Evolutionary conservation across 1,139 yeast genomes (phyloP).

Genomic region (Debaryomycetaceae sp.): DNA sequence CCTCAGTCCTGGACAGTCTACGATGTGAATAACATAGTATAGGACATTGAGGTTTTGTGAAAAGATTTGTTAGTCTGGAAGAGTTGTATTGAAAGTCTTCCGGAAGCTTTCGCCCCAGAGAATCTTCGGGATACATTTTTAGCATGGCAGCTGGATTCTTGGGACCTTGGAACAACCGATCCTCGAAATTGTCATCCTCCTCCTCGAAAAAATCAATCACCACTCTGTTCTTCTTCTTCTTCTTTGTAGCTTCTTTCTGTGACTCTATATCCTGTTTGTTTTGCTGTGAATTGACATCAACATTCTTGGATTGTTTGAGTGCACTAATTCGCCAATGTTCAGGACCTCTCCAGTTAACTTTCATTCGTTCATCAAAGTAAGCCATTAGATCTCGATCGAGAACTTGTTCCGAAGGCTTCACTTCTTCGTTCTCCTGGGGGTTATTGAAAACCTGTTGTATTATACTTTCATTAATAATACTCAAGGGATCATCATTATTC

Average conservation of each 20-base stretch:
- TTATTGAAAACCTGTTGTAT: slow-evolving; percentile 22
- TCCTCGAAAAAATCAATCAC: slow-evolving; percentile 50
- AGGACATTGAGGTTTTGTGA: slow-evolving; percentile 59
- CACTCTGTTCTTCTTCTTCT: slow-evolving; percentile 30
- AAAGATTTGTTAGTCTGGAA: slow-evolving; percentile 60
- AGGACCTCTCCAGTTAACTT: slow-evolving; percentile 83
- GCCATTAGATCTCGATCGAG: slow-evolving; percentile 70
- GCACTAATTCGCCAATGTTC: slow-evolving; percentile 87
- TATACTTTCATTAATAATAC: slow-evolving; percentile 20
- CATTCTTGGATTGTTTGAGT: slow-evolving; percentile 31
- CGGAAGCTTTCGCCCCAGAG: slow-evolving; percentile 54
- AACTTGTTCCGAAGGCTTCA: slow-evolving; percentile 28
- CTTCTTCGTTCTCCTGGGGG: slow-evolving; percentile 7
- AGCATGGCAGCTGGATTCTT: slow-evolving; percentile 30
- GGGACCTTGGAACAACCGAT: slow-evolving; percentile 48
- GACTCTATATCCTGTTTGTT: not conserved
- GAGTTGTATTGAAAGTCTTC: slow-evolving; percentile 74
- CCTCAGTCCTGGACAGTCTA: slow-evolving; percentile 4
- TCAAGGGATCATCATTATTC: slow-evolving; percentile 14
- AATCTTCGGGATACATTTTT: slow-evolving; percentile 22
- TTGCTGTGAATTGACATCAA: slow-evolving; percentile 6
- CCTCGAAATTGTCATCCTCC: slow-evolving; percentile 35
- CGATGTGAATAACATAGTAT: slow-evolving; percentile 30
- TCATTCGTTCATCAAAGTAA: slow-evolving; percentile 70
- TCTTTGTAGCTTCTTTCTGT: slow-evolving; percentile 3